Conservation (phyloP, 805 yeast genomes). For the Myxozyma neglecta region DNA sequence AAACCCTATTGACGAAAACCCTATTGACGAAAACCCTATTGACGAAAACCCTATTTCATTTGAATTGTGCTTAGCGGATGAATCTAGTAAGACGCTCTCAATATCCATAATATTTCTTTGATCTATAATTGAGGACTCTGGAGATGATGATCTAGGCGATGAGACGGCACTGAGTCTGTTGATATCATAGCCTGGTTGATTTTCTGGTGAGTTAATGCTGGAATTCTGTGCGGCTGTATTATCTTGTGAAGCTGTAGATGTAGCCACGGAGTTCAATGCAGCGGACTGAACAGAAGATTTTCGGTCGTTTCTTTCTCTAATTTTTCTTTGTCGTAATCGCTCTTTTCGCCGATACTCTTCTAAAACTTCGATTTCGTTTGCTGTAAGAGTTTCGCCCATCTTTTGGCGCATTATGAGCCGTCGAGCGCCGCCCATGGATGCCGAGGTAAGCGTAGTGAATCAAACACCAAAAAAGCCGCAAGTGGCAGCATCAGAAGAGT, state of each 20-base stretch:
- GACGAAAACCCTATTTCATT: too few relatives aligned
- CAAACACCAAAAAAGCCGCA: too few relatives aligned
- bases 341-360: conserved; percentile 10
- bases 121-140: not conserved
- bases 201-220: too few relatives aligned
- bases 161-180: not conserved
- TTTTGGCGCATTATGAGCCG: conserved; percentile 8
- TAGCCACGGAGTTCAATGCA: too few relatives aligned
- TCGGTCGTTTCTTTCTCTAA: conserved; percentile 8
- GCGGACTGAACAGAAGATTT: not conserved
- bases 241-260: too few relatives aligned
- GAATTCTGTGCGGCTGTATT: too few relatives aligned
- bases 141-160: not conserved
- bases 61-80: not conserved
- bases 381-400: conserved; percentile 6
- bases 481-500: too few relatives aligned
- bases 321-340: conserved; percentile 13
- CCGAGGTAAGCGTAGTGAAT: too few relatives aligned
- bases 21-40: too few relatives aligned
- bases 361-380: conserved; percentile 11
- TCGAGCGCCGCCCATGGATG: too few relatives aligned
- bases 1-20: too few relatives aligned
- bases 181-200: not conserved
- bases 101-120: not conserved
- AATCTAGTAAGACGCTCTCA: not conserved